phyloP scores from a whole-genome alignment of 768 basidiomycete species.

The Collybia sordida region DNA sequence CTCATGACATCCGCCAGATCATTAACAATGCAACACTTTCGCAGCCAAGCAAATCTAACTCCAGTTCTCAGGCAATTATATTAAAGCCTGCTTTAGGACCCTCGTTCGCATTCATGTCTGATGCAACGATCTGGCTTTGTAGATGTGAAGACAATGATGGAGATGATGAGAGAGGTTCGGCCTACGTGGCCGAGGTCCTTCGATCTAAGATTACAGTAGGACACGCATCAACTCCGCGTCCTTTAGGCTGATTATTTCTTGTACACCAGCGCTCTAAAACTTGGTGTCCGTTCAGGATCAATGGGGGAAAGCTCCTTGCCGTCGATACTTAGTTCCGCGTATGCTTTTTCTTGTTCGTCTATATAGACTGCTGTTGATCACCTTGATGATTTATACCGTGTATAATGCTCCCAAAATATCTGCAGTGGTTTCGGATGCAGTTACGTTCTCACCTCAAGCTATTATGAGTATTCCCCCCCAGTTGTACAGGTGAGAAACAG shows the following conservation, averaged over 20 bases:
- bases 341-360: too few species aligned
- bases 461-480: too few species aligned
- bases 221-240: not conserved
- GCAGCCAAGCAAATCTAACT: conserved; percentile 11
- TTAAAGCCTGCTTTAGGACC: conserved; percentile 76
- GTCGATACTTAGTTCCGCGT: not conserved
- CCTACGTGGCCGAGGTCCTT: conserved; percentile 39
- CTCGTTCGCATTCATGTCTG: conserved; percentile 70
- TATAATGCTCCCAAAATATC: too few species aligned
- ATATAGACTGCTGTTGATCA: too few species aligned
- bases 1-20: conserved; percentile 38
- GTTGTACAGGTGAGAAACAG: too few species aligned
- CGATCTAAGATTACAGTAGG: conserved; percentile 42
- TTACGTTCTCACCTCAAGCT: too few species aligned
- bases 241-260: conserved; percentile 4
- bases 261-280: conserved; percentile 31
- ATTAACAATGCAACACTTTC: conserved; percentile 54
- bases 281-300: conserved; percentile 40
- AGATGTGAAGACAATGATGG: conserved; percentile 13
- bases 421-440: too few species aligned
- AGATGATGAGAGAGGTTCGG: conserved; percentile 15
- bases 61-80: conserved; percentile 19
- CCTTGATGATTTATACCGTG: too few species aligned
- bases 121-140: conserved; percentile 73
- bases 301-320: conserved; percentile 21